Evolutionary conservation across 257 asterid genomes (phyloP).

Genomic region (Penstemon barbatus): DNA sequence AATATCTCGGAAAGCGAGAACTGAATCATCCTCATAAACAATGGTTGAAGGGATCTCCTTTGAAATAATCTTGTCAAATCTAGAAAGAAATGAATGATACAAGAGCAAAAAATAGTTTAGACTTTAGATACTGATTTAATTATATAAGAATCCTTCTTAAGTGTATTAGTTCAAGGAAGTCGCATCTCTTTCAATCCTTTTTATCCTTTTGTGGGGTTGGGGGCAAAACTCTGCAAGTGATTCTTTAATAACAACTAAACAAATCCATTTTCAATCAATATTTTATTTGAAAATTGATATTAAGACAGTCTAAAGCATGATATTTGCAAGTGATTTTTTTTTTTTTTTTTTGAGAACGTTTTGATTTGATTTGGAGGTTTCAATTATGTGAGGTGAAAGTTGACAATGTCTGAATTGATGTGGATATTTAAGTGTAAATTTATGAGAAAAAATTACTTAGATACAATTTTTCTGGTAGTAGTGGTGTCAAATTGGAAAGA

Average conservation of each 20-base stretch:
- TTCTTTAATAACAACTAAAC: too few relatives aligned
- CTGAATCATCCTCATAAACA: constrained; percentile 85
- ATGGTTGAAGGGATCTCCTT: constrained; percentile 83
- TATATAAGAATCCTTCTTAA: constrained; percentile 9
- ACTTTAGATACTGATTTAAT: not conserved
- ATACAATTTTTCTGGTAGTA: too few relatives aligned
- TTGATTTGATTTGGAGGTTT: too few relatives aligned
- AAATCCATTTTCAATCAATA: not conserved
- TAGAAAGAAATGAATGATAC: constrained; percentile 24
- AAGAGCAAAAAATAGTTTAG: constrained; percentile 19
- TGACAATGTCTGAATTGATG: too few relatives aligned
- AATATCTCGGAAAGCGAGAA: constrained; percentile 89
- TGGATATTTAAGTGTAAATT: too few relatives aligned
- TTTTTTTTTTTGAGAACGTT: too few relatives aligned
- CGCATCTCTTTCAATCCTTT: not conserved
- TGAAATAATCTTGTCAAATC: constrained; percentile 93
- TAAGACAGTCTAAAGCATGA: too few relatives aligned
- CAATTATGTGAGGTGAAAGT: too few relatives aligned
- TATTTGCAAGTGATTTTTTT: constrained; percentile 22
- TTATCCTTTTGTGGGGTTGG: not conserved
- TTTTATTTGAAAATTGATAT: not conserved
- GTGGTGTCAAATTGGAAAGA: too few relatives aligned
- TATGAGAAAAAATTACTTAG: too few relatives aligned
- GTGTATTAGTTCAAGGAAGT: not conserved
- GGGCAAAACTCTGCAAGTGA: too few relatives aligned